Conservation (phyloP, 2,329 filamentous ascomycete genomes). For the Aspergillus texensis region DNA sequence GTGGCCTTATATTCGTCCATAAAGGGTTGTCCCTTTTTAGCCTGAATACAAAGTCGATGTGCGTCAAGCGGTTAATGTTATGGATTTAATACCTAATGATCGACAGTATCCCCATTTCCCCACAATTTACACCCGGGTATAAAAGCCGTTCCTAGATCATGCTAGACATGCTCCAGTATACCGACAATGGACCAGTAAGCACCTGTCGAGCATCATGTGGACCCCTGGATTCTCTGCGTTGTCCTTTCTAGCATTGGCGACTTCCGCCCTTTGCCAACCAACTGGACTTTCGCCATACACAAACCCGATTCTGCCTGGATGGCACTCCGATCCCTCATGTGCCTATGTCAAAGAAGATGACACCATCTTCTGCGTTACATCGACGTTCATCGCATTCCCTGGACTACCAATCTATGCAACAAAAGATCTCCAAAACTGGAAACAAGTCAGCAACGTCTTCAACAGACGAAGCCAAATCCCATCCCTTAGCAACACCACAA, state of each 20-base stretch:
- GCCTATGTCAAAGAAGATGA: slow-evolving; percentile 38
- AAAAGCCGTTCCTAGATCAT: neutral
- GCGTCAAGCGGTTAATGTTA: neutral
- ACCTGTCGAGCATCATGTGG: neutral
- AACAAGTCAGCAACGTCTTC: slow-evolving; percentile 14
- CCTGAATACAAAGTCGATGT: neutral
- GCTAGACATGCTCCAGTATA: neutral
- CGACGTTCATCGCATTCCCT: slow-evolving; percentile 51
- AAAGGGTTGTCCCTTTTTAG: neutral
- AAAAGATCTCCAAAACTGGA: slow-evolving; percentile 37
- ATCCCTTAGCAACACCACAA: slow-evolving; percentile 23
- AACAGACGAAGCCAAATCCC: slow-evolving; percentile 39
- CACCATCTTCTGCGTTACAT: slow-evolving; percentile 44
- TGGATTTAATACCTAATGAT: neutral
- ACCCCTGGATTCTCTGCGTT: neutral
- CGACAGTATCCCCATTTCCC: neutral
- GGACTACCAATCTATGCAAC: slow-evolving; percentile 50
- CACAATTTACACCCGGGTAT: neutral
- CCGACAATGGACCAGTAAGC: neutral
- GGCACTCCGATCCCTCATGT: slow-evolving; percentile 50
- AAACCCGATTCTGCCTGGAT: slow-evolving; percentile 39
- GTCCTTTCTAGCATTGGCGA: neutral
- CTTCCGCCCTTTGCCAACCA: neutral
- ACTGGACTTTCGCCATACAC: neutral
- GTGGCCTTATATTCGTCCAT: neutral